These are phyloP conservation scores for Funneliformis geosporum DNA, from an alignment of 192 early-diverging fungal genomes.

Conservation along the genomic window DNA sequence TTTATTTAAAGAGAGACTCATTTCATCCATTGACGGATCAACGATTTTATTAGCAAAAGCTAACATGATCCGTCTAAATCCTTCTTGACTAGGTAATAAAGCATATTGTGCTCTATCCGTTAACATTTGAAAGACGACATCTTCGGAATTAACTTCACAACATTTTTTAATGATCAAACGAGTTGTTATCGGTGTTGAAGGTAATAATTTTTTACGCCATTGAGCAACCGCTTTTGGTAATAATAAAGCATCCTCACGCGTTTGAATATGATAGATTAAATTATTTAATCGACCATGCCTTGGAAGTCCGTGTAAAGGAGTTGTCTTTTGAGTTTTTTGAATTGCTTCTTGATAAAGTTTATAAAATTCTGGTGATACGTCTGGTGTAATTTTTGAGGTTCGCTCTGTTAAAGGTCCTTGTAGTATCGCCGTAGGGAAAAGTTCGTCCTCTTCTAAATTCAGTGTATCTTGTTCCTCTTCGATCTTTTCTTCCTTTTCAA, in stretches of 20 bases:
- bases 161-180: not conserved
- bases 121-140: slow-evolving; percentile 15
- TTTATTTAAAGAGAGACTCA: not conserved
- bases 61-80: slow-evolving; percentile 15
- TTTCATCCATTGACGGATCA: not conserved
- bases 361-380: slow-evolving; percentile 8
- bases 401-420: not conserved
- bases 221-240: not conserved
- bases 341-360: not conserved
- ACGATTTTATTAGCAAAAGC: slow-evolving; percentile 3
- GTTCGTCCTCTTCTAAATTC: not conserved
- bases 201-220: slow-evolving; percentile 27
- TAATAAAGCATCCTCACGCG: not conserved
- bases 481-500: slow-evolving; percentile 28
- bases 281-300: not conserved
- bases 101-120: slow-evolving; percentile 24
- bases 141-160: not conserved
- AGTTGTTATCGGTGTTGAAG: not conserved
- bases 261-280: slow-evolving; percentile 4
- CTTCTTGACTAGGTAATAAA: not conserved
- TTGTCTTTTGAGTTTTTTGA: not conserved
- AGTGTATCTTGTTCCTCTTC: not conserved
- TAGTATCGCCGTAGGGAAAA: not conserved
- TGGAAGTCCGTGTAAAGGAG: not conserved
- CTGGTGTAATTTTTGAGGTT: not conserved